Percentiles rank a stretch among this genome's conserved stretches.
These are phyloP conservation scores for Hypsizygus marmoreus DNA, from an alignment of 768 basidiomycete species.

Conservation along the genomic window DNA sequence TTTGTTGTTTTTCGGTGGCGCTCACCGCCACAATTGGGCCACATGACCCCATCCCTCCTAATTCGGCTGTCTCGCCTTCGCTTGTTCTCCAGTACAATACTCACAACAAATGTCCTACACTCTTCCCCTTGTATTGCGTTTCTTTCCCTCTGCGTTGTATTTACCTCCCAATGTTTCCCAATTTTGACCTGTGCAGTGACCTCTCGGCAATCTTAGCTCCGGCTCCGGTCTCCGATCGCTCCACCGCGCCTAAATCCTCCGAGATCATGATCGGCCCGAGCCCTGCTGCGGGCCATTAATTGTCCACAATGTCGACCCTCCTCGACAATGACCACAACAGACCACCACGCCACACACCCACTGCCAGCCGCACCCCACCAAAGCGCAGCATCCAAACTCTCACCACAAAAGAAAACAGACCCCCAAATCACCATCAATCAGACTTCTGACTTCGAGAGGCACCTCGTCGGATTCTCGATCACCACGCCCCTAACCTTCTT, in stretches of 20 bases:
- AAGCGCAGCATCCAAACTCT: background rate
- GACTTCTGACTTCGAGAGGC: conserved; percentile 3
- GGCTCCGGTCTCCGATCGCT: conserved; percentile 5
- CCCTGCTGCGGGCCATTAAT: background rate
- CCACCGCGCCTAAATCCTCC: conserved; percentile 5
- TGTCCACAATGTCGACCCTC: conserved; percentile 7
- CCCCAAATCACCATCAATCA: conserved; percentile 5
- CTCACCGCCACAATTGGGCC: conserved; percentile 1
- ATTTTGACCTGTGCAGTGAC: conserved; percentile 3
- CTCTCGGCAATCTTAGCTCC: background rate
- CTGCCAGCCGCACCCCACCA: conserved; percentile 1
- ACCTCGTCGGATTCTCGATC: background rate
- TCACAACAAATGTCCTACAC: background rate
- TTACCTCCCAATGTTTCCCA: conserved; percentile 5
- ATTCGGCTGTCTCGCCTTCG: background rate
- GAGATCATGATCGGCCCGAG: conserved; percentile 7
- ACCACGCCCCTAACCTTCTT: conserved; percentile 6
- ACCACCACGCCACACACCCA: background rate
- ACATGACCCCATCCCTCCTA: conserved; percentile 5
- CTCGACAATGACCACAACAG: background rate
- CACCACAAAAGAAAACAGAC: too few species aligned
- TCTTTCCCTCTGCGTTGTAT: background rate
- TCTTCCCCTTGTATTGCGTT: conserved; percentile 25
- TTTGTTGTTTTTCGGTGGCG: conserved; percentile 26
- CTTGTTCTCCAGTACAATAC: background rate